phyloP scores from a whole-genome alignment of 306 rosid genomes.

The Lathyrus oleraceus region DNA sequence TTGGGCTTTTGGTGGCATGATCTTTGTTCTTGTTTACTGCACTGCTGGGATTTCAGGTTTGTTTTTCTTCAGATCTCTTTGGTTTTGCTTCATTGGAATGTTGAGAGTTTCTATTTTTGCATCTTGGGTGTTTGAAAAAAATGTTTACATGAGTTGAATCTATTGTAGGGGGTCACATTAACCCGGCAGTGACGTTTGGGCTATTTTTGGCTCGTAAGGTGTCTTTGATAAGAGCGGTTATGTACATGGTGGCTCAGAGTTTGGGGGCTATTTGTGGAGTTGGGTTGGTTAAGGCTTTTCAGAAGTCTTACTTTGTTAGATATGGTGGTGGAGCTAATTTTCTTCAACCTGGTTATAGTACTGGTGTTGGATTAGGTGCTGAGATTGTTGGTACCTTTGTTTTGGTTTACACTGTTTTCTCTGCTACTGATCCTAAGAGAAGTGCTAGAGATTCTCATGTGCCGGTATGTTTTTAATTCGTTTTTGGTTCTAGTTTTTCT shows the following conservation, averaged over 20 bases:
- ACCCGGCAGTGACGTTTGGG: constrained; percentile 98
- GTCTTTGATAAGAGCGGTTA: constrained; percentile 71
- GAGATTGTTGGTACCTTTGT: constrained; percentile 93
- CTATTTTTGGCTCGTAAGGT: constrained; percentile 91
- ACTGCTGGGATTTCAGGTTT: constrained; percentile 95
- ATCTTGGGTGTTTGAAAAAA: constrained; percentile 12
- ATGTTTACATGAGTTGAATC: not conserved
- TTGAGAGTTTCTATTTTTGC: not conserved
- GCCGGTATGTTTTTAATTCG: constrained; percentile 55
- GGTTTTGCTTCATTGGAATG: not conserved
- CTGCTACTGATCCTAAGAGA: constrained; percentile 95
- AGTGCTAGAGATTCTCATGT: constrained; percentile 91
- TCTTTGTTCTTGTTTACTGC: constrained; percentile 93
- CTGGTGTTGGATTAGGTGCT: constrained; percentile 69
- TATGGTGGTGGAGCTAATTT: constrained; percentile 82
- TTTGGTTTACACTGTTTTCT: constrained; percentile 85
- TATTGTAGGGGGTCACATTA: constrained; percentile 87
- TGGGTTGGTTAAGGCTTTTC: constrained; percentile 85
- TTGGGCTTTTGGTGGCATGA: constrained; percentile 99
- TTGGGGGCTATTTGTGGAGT: constrained; percentile 91
- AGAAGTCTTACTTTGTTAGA: constrained; percentile 43
- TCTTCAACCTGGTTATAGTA: constrained; percentile 54
- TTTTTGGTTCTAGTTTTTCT: not conserved
- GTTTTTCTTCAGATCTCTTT: constrained; percentile 25
- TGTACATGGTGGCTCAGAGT: constrained; percentile 89